phyloP scores from a whole-genome alignment of 75 land plant genomes.

The Cunninghamia lanceolata region DNA sequence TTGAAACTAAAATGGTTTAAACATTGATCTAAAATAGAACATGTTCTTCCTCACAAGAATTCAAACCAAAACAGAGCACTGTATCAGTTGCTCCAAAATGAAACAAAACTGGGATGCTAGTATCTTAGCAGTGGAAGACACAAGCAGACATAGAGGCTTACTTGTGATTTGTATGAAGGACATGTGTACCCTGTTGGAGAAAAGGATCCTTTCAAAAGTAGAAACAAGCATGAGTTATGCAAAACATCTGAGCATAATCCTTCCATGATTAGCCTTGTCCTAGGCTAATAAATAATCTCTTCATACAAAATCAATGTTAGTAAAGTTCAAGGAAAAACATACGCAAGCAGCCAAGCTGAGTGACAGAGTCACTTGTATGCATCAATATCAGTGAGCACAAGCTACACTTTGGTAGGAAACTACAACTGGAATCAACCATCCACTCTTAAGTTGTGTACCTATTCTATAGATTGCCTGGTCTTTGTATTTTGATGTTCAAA shows the following conservation, averaged over 20 bases:
- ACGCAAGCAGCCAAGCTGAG: background rate
- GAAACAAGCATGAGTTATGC: conserved; percentile 1
- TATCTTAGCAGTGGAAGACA: background rate
- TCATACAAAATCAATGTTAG: background rate
- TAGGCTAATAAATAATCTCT: background rate
- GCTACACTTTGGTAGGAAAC: background rate
- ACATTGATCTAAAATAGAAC: background rate
- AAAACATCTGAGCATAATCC: conserved; percentile 1
- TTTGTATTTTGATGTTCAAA: no score
- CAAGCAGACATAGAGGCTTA: conserved; percentile 1
- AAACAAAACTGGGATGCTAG: background rate
- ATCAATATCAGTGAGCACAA: background rate
- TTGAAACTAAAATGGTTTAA: background rate
- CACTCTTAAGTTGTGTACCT: no score
- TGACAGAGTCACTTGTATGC: background rate
- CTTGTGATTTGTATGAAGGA: conserved; percentile 3
- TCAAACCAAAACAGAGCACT: background rate
- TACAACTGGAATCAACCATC: background rate
- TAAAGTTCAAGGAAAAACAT: background rate
- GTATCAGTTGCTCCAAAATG: background rate
- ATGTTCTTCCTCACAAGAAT: background rate
- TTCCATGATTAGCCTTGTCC: background rate
- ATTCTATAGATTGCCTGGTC: no score
- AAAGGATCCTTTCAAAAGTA: background rate
- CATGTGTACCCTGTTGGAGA: conserved; percentile 1